A percentile compares a stretch with the other conserved stretches of the same genome.
Conservation (phyloP, 2,329 filamentous ascomycete genomes). For the Sclerotiophoma versabilis region DNA sequence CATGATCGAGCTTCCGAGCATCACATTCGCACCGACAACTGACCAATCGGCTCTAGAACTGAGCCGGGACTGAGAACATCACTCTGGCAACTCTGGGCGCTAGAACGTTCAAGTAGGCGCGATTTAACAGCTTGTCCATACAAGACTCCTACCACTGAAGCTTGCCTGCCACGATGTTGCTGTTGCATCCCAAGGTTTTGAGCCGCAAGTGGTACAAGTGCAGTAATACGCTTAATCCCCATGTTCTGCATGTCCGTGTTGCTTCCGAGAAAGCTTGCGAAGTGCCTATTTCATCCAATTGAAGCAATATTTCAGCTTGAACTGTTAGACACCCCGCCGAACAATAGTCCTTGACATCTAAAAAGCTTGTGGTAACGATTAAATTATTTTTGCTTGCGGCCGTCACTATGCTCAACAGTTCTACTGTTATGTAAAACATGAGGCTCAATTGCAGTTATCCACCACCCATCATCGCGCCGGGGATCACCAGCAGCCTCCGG, state of each 20-base stretch:
- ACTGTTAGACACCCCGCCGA: too few relatives aligned
- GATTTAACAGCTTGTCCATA: slow-evolving; percentile 11
- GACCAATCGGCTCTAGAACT: slow-evolving; percentile 21
- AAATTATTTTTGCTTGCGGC: background rate
- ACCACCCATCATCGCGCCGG: background rate
- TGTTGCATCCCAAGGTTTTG: slow-evolving; percentile 23
- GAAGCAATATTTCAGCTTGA: too few relatives aligned
- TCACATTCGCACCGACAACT: slow-evolving; percentile 27
- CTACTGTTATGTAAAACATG: slow-evolving; percentile 9
- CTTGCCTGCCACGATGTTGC: slow-evolving; percentile 4
- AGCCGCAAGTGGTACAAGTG: slow-evolving; percentile 17
- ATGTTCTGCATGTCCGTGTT: slow-evolving; percentile 5
- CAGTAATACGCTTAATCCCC: background rate
- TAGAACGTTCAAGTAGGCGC: slow-evolving; percentile 1
- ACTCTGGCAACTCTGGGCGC: background rate
- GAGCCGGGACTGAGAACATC: background rate
- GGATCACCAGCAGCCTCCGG: slow-evolving; percentile 1
- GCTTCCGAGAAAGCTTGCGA: slow-evolving; percentile 1
- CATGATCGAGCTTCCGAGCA: slow-evolving; percentile 1
- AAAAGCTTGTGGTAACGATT: background rate
- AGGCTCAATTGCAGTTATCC: slow-evolving; percentile 1
- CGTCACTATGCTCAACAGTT: background rate
- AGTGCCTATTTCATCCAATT: too few relatives aligned
- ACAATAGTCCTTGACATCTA: too few relatives aligned
- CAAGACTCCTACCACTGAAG: slow-evolving; percentile 6